These are phyloP conservation scores for Panaeolus papilionaceus DNA, from an alignment of 768 basidiomycete species.

Conservation along the genomic window DNA sequence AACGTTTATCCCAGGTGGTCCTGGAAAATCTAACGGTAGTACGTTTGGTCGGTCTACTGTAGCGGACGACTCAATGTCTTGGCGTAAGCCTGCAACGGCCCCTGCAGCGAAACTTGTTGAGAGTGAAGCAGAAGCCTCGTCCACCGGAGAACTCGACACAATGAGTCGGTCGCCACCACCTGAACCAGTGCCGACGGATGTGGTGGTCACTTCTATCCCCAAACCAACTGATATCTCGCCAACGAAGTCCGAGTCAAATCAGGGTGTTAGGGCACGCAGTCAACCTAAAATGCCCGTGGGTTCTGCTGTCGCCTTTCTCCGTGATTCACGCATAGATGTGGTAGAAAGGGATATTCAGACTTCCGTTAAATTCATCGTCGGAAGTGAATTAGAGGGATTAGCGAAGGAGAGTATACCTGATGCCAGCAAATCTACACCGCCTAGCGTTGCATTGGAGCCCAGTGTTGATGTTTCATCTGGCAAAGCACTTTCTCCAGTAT, in stretches of 20 bases:
- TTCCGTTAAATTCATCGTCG: slow-evolving; percentile 77
- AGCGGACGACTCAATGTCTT: slow-evolving; percentile 48
- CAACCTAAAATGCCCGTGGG: slow-evolving; percentile 78
- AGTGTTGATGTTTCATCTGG: slow-evolving; percentile 18
- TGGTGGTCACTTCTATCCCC: slow-evolving; percentile 37
- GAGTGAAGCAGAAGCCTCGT: slow-evolving; percentile 25
- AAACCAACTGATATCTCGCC: slow-evolving; percentile 39
- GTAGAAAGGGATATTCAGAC: slow-evolving; percentile 53
- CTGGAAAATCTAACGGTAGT: slow-evolving; percentile 34
- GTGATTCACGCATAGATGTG: slow-evolving; percentile 61
- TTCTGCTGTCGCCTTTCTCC: slow-evolving; percentile 75
- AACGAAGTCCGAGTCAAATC: slow-evolving; percentile 36
- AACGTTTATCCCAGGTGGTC: slow-evolving; percentile 35
- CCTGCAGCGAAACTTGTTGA: slow-evolving; percentile 22
- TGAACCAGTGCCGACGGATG: slow-evolving; percentile 42
- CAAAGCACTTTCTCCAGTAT: slow-evolving; percentile 18
- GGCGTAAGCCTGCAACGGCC: slow-evolving; percentile 45
- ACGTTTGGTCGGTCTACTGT: slow-evolving; percentile 49
- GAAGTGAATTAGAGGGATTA: slow-evolving; percentile 72
- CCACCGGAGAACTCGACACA: slow-evolving; percentile 47
- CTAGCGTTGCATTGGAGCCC: slow-evolving; percentile 17
- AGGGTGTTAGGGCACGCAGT: slow-evolving; percentile 50
- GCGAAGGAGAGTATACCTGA: slow-evolving; percentile 25
- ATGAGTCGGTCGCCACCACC: slow-evolving; percentile 75
- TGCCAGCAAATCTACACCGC: slow-evolving; percentile 14